These are phyloP conservation scores for Auxenochlorella protothecoides DNA, from an alignment of 139 green algal genomes.

Conservation along the genomic window DNA sequence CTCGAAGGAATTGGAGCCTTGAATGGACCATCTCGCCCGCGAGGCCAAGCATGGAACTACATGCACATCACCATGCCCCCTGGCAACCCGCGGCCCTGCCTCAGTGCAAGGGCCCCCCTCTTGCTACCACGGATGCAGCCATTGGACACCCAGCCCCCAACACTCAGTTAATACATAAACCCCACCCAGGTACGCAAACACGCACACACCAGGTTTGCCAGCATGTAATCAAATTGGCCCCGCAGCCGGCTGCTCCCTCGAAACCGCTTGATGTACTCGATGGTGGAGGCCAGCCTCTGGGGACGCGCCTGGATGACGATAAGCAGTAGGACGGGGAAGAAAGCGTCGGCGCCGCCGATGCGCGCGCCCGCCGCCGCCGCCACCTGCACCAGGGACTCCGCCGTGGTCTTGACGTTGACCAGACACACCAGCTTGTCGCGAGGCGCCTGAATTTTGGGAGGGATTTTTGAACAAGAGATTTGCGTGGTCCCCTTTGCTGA, in stretches of 20 bases:
- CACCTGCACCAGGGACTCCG: constrained; percentile 18
- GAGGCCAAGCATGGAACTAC: too few relatives aligned
- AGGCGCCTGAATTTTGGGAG: constrained; percentile 18
- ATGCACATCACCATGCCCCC: too few relatives aligned
- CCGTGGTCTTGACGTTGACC: constrained; percentile 58
- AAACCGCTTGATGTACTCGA: constrained; percentile 72
- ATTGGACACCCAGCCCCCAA: too few relatives aligned
- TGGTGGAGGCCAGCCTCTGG: constrained; percentile 51
- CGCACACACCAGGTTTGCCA: constrained; percentile 23
- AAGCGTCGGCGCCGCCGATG: constrained; percentile 80
- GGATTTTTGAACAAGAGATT: too few relatives aligned
- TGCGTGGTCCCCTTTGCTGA: too few relatives aligned
- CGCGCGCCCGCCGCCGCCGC: constrained; percentile 8
- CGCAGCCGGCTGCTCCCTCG: constrained; percentile 33
- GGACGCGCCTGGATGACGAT: constrained; percentile 66
- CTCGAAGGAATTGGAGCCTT: constrained; percentile 6
- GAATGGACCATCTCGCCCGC: too few relatives aligned
- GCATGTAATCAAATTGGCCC: constrained; percentile 33
- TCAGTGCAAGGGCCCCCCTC: too few relatives aligned
- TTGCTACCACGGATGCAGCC: too few relatives aligned
- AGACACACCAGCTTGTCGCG: constrained; percentile 95
- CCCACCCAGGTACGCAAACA: too few relatives aligned
- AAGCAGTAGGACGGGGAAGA: constrained; percentile 89
- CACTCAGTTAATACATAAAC: too few relatives aligned
- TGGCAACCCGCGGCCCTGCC: too few relatives aligned